Base-by-base conservation (phyloP, 257 asterid genomes). In the Solanum arcanum region DNA sequence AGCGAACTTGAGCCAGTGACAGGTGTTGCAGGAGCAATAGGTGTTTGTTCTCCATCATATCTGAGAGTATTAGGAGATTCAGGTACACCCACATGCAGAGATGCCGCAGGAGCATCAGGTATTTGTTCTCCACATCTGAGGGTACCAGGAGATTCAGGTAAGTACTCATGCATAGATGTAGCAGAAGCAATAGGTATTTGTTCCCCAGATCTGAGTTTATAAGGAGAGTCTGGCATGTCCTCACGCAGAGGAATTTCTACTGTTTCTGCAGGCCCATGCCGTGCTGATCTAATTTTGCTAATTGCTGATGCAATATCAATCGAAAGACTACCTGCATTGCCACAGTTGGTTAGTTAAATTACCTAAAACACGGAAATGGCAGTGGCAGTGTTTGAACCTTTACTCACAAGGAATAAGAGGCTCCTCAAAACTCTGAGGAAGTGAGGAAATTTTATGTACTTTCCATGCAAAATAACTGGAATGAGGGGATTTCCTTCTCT, bases 11-110 rank as follows among this genome's bases (percentile, higher is more conserved):
- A 80, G 72, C 83, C 90, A 68, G 92, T 83, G 85, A 91, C 89
- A 52, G 98, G 97, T 76, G 98, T 92, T 86, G 90, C 91, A 64
- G 98, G 97, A 89, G 95, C 97, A 86, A 92, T 90, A 35, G 94
- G 89, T 77, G 88, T 21, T 3, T 89, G 93, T 85, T 92, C 92
- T 10, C 27, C 82, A 81, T 49, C 85, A 85, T 89, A 84, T 73
- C 60, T 84, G 77, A 86, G 84, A 85, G 56, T 73, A 33, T 47
- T 20, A 6, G 90, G 72, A 72, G 89, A 83, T 87, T 60, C 91
- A 8, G 68, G 44, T 82, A 83, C 77, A 56, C 59, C 87, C 42
- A 6, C 83, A 69, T 68, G 44, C 31, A 64, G 46, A 74, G 88
- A 68, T 21, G 47, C 25, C 2, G 14, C 88, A 72, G 68, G 47